These are phyloP conservation scores for Alnus rubra DNA, from an alignment of 306 rosid species.

Conservation along the genomic window DNA sequence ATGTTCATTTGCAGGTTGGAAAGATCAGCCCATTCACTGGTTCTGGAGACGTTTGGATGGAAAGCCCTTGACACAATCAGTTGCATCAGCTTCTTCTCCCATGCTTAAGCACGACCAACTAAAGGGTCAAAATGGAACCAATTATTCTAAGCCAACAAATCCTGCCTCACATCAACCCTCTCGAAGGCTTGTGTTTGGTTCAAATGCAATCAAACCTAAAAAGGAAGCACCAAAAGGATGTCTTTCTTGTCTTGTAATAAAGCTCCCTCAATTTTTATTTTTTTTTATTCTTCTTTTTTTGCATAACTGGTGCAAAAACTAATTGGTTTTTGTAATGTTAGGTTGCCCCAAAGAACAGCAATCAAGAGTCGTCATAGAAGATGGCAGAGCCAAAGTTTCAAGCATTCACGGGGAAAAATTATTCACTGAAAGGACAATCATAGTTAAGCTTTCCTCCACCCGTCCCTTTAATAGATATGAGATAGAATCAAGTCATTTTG, in stretches of 20 bases:
- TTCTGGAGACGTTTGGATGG: constrained; percentile 54
- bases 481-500: constrained; percentile 12
- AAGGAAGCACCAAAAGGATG: too few relatives aligned
- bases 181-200: too few relatives aligned
- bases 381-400: constrained; percentile 39
- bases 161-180: too few relatives aligned
- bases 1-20: too few relatives aligned
- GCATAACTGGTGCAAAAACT: neutral
- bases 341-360: constrained; percentile 24
- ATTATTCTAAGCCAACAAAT: neutral
- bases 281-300: too few relatives aligned
- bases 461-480: neutral
- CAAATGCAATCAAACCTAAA: too few relatives aligned
- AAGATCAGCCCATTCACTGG: constrained; percentile 46
- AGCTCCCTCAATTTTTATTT: too few relatives aligned
- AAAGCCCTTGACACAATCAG: constrained; percentile 34
- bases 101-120: constrained; percentile 26
- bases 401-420: constrained; percentile 60
- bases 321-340: constrained; percentile 11
- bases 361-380: constrained; percentile 33
- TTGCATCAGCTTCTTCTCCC: constrained; percentile 34
- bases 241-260: too few relatives aligned
- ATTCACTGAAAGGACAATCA: constrained; percentile 38
- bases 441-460: constrained; percentile 1
- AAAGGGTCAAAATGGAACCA: constrained; percentile 25